Percentiles rank a stretch among this genome's conserved stretches.
Evolutionary conservation across 805 yeast genomes (phyloP).

Genomic region (Sugiyamaella chiloensis): DNA sequence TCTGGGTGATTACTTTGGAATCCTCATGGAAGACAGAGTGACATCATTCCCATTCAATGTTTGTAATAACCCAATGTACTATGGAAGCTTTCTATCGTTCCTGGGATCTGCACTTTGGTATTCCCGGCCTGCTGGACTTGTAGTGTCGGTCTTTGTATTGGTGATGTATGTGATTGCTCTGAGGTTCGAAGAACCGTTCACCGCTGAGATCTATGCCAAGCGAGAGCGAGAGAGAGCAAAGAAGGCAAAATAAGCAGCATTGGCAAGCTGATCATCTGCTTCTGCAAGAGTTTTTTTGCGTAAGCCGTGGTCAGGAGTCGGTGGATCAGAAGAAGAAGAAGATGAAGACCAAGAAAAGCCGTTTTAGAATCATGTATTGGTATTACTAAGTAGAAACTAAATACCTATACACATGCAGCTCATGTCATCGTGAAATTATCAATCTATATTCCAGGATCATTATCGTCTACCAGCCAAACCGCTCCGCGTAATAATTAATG

Average conservation of each 20-base stretch:
- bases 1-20: constrained; percentile 95
- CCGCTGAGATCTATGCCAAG: constrained; percentile 83
- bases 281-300: too few relatives aligned
- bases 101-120: constrained; percentile 85
- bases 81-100: constrained; percentile 86
- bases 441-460: not conserved
- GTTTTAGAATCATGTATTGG: too few relatives aligned
- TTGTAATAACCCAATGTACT: constrained; percentile 93
- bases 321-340: too few relatives aligned
- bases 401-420: too few relatives aligned
- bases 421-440: too few relatives aligned
- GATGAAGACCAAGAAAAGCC: too few relatives aligned
- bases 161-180: constrained; percentile 82
- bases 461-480: constrained; percentile 30
- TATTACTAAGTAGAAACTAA: too few relatives aligned
- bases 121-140: constrained; percentile 87
- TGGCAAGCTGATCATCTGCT: too few relatives aligned
- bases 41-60: constrained; percentile 92
- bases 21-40: constrained; percentile 85
- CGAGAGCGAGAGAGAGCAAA: constrained; percentile 45
- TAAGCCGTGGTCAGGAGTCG: too few relatives aligned
- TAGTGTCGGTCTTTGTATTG: constrained; percentile 68
- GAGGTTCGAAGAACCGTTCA: constrained; percentile 92
- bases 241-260: constrained; percentile 26
- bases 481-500: constrained; percentile 30